A percentile compares a stretch with the other conserved stretches of the same genome.
Evolutionary conservation across 1,284 basidiomycete species (phyloP).

Genomic region (Ceratobasidium sp.): DNA sequence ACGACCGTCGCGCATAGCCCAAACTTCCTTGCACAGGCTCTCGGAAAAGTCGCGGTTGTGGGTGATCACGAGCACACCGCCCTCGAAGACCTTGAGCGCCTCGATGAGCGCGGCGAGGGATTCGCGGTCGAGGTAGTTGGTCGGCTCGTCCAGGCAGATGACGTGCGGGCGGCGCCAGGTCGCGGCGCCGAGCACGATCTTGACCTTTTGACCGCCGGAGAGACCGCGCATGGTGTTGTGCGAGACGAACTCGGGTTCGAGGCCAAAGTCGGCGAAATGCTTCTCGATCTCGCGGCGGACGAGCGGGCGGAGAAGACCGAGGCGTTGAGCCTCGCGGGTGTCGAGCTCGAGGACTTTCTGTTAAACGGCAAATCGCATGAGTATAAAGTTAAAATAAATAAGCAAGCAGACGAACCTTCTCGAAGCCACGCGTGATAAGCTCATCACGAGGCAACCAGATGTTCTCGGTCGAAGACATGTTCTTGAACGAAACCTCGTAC

Average conservation of each 20-base stretch:
- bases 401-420: constrained; percentile 73
- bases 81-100: constrained; percentile 95
- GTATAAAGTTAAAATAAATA: constrained; percentile 49
- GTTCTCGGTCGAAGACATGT: constrained; percentile 93
- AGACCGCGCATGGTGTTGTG: constrained; percentile 98
- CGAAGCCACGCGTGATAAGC: constrained; percentile 96
- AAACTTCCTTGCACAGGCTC: constrained; percentile 91
- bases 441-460: constrained; percentile 97
- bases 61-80: constrained; percentile 96
- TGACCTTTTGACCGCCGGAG: constrained; percentile 99
- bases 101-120: constrained; percentile 97
- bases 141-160: constrained; percentile 96
- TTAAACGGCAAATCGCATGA: constrained; percentile 38
- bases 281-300: constrained; percentile 98
- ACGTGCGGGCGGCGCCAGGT: constrained; percentile 99
- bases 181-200: constrained; percentile 98
- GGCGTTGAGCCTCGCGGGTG: constrained; percentile 96
- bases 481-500: constrained; percentile 97
- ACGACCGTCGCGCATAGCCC: constrained; percentile 94
- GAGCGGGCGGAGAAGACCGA: constrained; percentile 94
- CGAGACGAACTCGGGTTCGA: constrained; percentile 96
- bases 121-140: constrained; percentile 97
- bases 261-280: constrained; percentile 96
- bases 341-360: constrained; percentile 96
- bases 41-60: constrained; percentile 99